Percentiles rank a stretch among this genome's conserved stretches.
Conservation (phyloP, 2,329 filamentous ascomycete genomes). For the Cordyceps cicadae region DNA sequence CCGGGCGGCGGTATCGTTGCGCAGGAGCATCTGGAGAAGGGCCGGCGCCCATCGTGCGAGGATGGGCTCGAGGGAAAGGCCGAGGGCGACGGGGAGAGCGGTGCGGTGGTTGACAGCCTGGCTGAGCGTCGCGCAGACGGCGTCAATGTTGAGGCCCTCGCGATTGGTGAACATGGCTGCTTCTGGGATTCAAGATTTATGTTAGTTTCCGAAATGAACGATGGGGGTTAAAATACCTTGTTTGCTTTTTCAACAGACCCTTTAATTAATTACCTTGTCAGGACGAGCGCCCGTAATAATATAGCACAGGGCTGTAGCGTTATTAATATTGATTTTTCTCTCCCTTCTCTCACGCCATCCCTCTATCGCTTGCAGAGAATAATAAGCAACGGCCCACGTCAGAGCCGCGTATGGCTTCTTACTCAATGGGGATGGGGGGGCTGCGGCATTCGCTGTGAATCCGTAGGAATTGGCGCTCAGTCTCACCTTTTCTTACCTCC, state of each 20-base stretch:
- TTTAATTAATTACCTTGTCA: neutral
- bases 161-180: constrained; percentile 14
- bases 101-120: constrained; percentile 18
- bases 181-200: neutral
- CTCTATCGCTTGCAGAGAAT: neutral
- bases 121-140: constrained; percentile 13
- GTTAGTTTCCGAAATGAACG: neutral
- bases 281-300: neutral
- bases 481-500: neutral
- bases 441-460: neutral
- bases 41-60: neutral
- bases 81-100: constrained; percentile 14
- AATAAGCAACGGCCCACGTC: constrained; percentile 2
- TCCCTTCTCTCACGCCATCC: no score
- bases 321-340: neutral
- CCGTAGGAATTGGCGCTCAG: constrained; percentile 3
- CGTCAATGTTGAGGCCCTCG: constrained; percentile 21
- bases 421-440: neutral
- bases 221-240: neutral
- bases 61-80: constrained; percentile 10
- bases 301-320: neutral
- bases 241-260: neutral
- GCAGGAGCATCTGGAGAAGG: constrained; percentile 7
- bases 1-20: neutral
- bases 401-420: constrained; percentile 4